A percentile compares a stretch with the other conserved stretches of the same genome.
These are phyloP conservation scores for Daldinia concentrica DNA, from an alignment of 495 filamentous ascomycete genomes.

Conservation along the genomic window DNA sequence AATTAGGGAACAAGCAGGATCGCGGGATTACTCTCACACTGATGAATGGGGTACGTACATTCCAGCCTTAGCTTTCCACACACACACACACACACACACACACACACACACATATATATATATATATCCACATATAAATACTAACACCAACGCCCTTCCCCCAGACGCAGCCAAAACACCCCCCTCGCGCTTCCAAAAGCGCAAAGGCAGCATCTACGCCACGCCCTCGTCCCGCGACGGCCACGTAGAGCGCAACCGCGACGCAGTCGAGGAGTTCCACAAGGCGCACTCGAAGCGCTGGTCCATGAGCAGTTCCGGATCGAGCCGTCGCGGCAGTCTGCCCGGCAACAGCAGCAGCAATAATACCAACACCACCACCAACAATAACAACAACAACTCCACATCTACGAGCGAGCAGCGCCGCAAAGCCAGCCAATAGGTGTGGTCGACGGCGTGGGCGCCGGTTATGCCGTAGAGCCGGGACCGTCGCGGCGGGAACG, in stretches of 20 bases:
- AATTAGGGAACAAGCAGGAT: constrained; percentile 28
- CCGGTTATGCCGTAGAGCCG: constrained; percentile 27
- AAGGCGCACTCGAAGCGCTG: constrained; percentile 54
- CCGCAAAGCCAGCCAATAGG: constrained; percentile 39
- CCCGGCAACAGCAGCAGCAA: not conserved
- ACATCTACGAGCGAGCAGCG: constrained; percentile 10
- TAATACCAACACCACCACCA: not conserved
- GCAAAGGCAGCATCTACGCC: constrained; percentile 70
- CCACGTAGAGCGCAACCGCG: constrained; percentile 61
- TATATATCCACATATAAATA: too few species aligned
- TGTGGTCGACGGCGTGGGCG: constrained; percentile 17
- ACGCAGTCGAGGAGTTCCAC: constrained; percentile 53
- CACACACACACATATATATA: too few species aligned
- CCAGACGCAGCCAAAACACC: constrained; percentile 68
- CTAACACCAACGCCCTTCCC: not conserved
- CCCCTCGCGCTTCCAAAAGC: constrained; percentile 69
- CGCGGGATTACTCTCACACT: constrained; percentile 45
- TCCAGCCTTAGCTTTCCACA: too few species aligned
- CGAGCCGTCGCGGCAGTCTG: constrained; percentile 31
- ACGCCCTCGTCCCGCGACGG: constrained; percentile 66
- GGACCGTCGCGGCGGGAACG: not conserved
- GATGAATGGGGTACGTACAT: constrained; percentile 57
- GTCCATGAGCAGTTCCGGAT: constrained; percentile 39
- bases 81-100: too few species aligned
- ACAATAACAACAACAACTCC: too few species aligned